Evolutionary conservation across 805 yeast genomes (phyloP).

Genomic region (Zygoascus biomembranicola): DNA sequence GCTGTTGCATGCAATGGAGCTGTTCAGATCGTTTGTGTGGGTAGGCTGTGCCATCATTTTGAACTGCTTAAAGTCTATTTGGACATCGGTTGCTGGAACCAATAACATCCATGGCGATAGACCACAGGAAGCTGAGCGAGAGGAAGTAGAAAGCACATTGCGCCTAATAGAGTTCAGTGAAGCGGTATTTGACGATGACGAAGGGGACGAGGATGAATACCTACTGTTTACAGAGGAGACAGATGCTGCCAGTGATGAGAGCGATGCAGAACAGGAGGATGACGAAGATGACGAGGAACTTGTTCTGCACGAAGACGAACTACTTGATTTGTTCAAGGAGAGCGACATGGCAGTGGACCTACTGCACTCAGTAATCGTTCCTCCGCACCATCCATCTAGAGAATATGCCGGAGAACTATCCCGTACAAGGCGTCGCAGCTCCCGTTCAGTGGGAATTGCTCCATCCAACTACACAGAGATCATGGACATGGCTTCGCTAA

Average conservation of each 20-base stretch:
- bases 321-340: background rate
- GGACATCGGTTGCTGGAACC: background rate
- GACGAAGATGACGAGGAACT: background rate
- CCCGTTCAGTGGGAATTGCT: background rate
- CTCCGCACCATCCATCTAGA: constrained; percentile 1
- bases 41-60: background rate
- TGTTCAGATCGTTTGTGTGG: background rate
- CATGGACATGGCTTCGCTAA: background rate
- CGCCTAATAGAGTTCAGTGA: background rate
- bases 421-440: background rate
- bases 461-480: background rate
- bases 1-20: background rate
- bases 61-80: background rate
- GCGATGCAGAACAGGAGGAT: background rate
- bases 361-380: background rate
- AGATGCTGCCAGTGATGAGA: background rate
- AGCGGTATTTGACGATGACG: background rate
- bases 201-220: background rate
- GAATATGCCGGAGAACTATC: background rate
- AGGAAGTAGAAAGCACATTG: background rate
- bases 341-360: constrained; percentile 1
- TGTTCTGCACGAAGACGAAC: background rate
- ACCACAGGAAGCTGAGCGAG: background rate
- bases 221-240: background rate
- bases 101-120: background rate